A percentile compares a stretch with the other conserved stretches of the same genome.
Evolutionary conservation across 768 basidiomycete species (phyloP).

Genomic region (Lentinula guzmanii): DNA sequence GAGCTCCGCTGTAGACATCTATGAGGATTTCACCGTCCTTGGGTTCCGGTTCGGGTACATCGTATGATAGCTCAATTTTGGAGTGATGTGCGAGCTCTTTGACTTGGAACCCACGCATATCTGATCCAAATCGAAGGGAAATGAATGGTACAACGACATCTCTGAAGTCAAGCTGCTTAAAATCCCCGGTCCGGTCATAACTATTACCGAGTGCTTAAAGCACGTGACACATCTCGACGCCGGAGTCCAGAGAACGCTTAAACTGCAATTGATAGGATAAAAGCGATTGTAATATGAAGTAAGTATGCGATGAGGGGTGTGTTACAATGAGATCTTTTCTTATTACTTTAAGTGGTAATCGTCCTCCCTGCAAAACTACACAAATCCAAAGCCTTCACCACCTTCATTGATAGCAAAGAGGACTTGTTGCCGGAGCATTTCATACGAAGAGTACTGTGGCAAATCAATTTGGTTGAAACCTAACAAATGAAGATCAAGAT

Average conservation of each 20-base stretch:
- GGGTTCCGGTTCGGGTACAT: constrained; percentile 54
- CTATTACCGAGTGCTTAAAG: neutral
- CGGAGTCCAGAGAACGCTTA: neutral
- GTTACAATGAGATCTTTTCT: neutral
- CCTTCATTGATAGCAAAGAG: constrained; percentile 93
- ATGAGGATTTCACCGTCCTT: constrained; percentile 56
- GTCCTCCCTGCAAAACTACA: neutral
- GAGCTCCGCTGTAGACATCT: constrained; percentile 67
- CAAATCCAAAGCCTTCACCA: constrained; percentile 91
- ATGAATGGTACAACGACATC: neutral
- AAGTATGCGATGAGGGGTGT: neutral
- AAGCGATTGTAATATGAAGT: neutral
- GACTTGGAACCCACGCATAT: constrained; percentile 78
- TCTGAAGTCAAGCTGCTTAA: neutral
- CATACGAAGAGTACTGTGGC: constrained; percentile 92
- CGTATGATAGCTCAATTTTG: constrained; percentile 43
- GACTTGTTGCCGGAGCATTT: constrained; percentile 89
- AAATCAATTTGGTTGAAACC: constrained; percentile 95
- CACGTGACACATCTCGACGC: too few species aligned
- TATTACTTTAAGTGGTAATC: neutral
- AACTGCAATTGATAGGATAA: too few species aligned
- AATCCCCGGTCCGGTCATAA: neutral
- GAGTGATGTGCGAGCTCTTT: constrained; percentile 65
- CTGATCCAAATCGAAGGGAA: neutral
- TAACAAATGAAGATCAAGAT: constrained; percentile 22